A percentile compares a stretch with the other conserved stretches of the same genome.
phyloP scores from a whole-genome alignment of 1,139 yeast genomes.

The Wickerhamiella pararugosa region DNA sequence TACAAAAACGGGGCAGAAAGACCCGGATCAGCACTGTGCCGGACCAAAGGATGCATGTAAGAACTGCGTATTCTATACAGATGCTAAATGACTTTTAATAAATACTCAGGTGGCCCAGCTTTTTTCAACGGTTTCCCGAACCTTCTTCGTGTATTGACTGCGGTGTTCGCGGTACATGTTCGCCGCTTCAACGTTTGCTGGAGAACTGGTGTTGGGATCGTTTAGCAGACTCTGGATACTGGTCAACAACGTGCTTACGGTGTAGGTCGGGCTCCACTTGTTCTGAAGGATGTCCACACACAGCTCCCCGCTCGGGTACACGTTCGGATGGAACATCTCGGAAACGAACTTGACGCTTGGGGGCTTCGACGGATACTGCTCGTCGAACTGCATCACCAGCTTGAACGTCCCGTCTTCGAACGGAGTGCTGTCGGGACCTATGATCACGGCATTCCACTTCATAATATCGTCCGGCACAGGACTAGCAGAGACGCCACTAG shows the following conservation, averaged over 20 bases:
- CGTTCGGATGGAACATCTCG: conserved; percentile 97
- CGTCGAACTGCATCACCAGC: conserved; percentile 76
- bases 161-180: conserved; percentile 89
- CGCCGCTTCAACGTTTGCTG: conserved; percentile 98
- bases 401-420: conserved; percentile 97
- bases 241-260: conserved; percentile 91
- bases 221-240: conserved; percentile 58
- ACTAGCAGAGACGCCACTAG: conserved; percentile 94
- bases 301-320: conserved; percentile 86
- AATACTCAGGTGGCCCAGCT: conserved; percentile 22
- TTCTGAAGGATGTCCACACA: conserved; percentile 92
- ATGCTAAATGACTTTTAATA: neutral
- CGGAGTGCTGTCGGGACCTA: conserved; percentile 96
- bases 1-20: no score
- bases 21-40: no score
- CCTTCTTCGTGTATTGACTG: conserved; percentile 80
- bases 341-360: conserved; percentile 82
- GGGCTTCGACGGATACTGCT: conserved; percentile 94
- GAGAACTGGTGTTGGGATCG: conserved; percentile 92
- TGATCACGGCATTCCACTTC: conserved; percentile 97
- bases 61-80: no score
- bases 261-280: conserved; percentile 98
- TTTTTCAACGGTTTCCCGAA: conserved; percentile 77
- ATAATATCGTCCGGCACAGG: conserved; percentile 94
- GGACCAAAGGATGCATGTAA: no score